Conservation (phyloP, 345 rosid genomes). For the Eucalyptus regnans region DNA sequence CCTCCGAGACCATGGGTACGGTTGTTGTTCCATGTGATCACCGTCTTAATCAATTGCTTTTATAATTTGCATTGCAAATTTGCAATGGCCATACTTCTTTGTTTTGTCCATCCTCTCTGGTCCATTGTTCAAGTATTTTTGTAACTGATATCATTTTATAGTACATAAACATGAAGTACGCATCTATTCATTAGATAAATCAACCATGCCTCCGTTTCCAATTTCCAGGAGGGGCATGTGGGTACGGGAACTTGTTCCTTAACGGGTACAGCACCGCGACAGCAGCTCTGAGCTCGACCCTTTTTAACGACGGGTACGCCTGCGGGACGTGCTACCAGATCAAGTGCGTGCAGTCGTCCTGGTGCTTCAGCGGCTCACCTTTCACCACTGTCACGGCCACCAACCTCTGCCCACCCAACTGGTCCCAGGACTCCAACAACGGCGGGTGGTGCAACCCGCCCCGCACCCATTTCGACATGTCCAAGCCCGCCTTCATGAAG, state of each 20-base stretch:
- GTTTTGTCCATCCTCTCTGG: neutral
- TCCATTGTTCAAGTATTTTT: neutral
- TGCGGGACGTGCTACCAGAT: slow-evolving; percentile 80
- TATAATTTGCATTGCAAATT: neutral
- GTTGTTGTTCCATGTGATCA: neutral
- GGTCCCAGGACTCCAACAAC: slow-evolving; percentile 37
- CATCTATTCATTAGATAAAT: neutral
- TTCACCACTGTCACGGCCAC: slow-evolving; percentile 61
- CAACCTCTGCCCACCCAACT: slow-evolving; percentile 80
- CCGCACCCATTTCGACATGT: slow-evolving; percentile 65
- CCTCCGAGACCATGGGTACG: slow-evolving; percentile 50
- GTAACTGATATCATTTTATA: neutral
- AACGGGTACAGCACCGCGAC: slow-evolving; percentile 60
- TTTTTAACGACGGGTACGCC: slow-evolving; percentile 60
- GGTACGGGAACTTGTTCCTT: slow-evolving; percentile 52
- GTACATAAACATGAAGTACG: neutral
- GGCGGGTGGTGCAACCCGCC: slow-evolving; percentile 98
- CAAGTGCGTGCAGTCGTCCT: slow-evolving; percentile 37
- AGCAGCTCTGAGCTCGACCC: slow-evolving; percentile 51
- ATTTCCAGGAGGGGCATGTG: slow-evolving; percentile 76
- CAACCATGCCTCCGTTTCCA: neutral
- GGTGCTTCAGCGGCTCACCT: slow-evolving; percentile 27
- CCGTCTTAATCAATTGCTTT: neutral
- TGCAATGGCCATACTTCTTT: neutral
- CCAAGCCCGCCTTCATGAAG: slow-evolving; percentile 84